Conservation (phyloP, 768 basidiomycete species). For the Lentinus brumalis region DNA sequence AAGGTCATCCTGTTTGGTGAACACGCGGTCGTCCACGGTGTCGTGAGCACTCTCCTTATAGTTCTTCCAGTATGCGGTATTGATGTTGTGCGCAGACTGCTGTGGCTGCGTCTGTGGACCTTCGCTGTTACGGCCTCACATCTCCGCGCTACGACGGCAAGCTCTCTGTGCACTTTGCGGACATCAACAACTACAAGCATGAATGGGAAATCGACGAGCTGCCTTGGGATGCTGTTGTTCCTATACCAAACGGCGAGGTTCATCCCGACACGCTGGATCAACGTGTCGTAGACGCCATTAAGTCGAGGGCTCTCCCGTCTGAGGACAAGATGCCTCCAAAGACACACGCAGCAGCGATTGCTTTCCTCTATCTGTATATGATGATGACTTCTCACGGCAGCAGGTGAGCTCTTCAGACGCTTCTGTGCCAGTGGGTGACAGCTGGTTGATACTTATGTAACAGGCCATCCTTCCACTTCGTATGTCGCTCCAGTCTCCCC, state of each 20-base stretch:
- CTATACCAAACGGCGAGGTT: conserved; percentile 50
- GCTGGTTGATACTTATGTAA: conserved; percentile 15
- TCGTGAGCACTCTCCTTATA: conserved; percentile 55
- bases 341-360: conserved; percentile 54
- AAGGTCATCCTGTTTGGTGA: conserved; percentile 99
- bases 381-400: conserved; percentile 56
- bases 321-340: conserved; percentile 34
- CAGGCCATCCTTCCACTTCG: conserved; percentile 80
- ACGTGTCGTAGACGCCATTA: conserved; percentile 72
- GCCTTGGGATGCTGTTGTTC: conserved; percentile 77
- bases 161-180: conserved; percentile 74
- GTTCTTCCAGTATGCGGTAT: not conserved
- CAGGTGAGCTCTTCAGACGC: conserved; percentile 48
- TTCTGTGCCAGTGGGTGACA: conserved; percentile 5
- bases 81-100: conserved; percentile 63
- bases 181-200: conserved; percentile 73
- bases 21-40: conserved; percentile 97
- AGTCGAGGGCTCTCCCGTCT: conserved; percentile 41
- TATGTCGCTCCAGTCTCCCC: conserved; percentile 85
- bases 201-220: conserved; percentile 81
- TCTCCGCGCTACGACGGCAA: conserved; percentile 74
- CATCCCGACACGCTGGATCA: conserved; percentile 73
- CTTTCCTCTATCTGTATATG: conserved; percentile 96
- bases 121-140: conserved; percentile 89
- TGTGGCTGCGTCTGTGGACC: conserved; percentile 91